phyloP scores from a whole-genome alignment of 148 eudicot genomes.

The Cornus controversa region DNA sequence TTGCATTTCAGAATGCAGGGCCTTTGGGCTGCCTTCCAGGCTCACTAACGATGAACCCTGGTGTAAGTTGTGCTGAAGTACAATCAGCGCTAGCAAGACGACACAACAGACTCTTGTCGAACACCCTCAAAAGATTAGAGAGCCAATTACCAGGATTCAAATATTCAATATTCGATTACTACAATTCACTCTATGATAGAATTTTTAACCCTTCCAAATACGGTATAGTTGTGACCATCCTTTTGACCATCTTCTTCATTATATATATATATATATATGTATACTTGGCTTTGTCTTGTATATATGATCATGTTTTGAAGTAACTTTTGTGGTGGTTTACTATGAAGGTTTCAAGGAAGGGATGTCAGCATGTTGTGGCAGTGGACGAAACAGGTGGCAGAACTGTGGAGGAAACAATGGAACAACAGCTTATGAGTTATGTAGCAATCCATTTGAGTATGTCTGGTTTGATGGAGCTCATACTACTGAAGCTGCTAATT shows the following conservation, averaged over 20 bases:
- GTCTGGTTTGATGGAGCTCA: neutral
- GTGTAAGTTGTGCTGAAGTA: constrained; percentile 6
- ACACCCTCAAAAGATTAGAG: too few species aligned
- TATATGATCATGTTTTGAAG: too few species aligned
- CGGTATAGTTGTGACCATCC: too few species aligned
- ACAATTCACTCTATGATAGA: constrained; percentile 15
- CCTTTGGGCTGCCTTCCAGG: constrained; percentile 25
- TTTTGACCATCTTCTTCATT: neutral
- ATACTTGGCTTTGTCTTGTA: neutral
- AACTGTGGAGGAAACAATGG: constrained; percentile 2
- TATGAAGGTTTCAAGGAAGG: constrained; percentile 5
- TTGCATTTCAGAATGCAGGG: constrained; percentile 26
- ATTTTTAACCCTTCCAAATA: constrained; percentile 21
- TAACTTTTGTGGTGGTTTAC: too few species aligned
- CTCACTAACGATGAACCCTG: neutral
- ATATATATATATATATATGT: too few species aligned
- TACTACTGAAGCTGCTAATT: neutral
- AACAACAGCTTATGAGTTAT: neutral
- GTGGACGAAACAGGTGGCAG: neutral
- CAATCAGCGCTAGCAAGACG: too few species aligned
- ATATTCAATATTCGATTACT: constrained; percentile 25
- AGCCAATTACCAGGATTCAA: constrained; percentile 17
- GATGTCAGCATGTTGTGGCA: neutral
- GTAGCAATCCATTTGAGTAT: neutral
- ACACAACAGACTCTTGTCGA: too few species aligned